phyloP scores from a whole-genome alignment of 2,329 filamentous ascomycete species.

The Myotisia sp. region DNA sequence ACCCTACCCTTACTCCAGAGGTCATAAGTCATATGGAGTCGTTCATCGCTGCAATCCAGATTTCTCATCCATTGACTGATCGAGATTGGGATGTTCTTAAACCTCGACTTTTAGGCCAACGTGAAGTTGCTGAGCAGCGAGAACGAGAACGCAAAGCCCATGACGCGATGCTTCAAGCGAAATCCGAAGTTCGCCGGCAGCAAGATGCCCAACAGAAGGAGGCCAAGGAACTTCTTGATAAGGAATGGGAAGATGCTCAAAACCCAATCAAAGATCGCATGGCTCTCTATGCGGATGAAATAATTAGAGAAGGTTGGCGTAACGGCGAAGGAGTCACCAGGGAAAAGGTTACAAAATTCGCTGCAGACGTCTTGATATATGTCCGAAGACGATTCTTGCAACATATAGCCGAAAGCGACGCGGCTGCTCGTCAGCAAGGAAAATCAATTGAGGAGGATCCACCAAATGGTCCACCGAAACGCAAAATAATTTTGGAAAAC shows the following conservation, averaged over 20 bases:
- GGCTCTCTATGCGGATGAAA: constrained; percentile 53
- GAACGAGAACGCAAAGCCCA: constrained; percentile 39
- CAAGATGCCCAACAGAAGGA: constrained; percentile 38
- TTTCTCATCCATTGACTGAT: constrained; percentile 53
- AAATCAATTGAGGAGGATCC: constrained; percentile 35
- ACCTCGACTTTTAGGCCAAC: constrained; percentile 52
- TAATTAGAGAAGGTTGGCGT: constrained; percentile 52
- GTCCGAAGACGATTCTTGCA: constrained; percentile 54
- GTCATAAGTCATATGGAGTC: constrained; percentile 56
- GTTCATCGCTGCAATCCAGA: constrained; percentile 59
- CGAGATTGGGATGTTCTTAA: constrained; percentile 55
- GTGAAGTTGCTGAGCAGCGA: constrained; percentile 46
- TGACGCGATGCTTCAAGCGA: constrained; percentile 31
- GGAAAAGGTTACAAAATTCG: constrained; percentile 53
- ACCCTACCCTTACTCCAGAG: constrained; percentile 49
- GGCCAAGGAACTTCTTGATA: constrained; percentile 46
- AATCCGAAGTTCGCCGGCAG: constrained; percentile 33
- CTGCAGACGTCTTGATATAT: constrained; percentile 54
- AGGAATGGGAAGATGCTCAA: constrained; percentile 58
- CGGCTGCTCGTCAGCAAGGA: constrained; percentile 34
- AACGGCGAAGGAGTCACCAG: constrained; percentile 49
- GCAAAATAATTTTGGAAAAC: constrained; percentile 60
- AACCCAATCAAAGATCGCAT: constrained; percentile 52
- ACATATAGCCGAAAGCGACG: constrained; percentile 41
- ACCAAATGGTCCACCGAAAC: constrained; percentile 40